These are phyloP conservation scores for Mrakia hoshinonis DNA, from an alignment of 768 basidiomycete species.

Conservation along the genomic window DNA sequence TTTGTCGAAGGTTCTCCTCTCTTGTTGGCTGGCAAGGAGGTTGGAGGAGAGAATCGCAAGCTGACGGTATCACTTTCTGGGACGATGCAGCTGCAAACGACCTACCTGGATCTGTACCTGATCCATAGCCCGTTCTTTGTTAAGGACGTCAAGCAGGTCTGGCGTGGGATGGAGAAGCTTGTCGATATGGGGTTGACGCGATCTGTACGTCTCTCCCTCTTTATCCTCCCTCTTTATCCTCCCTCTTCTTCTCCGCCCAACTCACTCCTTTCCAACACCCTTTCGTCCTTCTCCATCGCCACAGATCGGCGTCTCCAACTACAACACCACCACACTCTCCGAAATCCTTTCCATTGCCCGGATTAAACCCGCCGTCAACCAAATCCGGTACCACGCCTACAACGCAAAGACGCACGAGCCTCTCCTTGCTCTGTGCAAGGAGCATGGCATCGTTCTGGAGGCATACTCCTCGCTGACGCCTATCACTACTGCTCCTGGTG, in stretches of 20 bases:
- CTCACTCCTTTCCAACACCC: background rate
- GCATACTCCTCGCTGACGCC: conserved; percentile 24
- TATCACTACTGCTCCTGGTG: conserved; percentile 22
- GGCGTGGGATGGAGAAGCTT: conserved; percentile 20
- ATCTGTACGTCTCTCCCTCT: background rate
- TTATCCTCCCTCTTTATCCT: background rate
- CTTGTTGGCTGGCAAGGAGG: conserved; percentile 41
- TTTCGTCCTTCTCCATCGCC: background rate
- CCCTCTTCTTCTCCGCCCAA: background rate
- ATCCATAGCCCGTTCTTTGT: conserved; percentile 45
- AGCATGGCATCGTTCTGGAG: conserved; percentile 25
- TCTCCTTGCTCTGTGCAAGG: background rate
- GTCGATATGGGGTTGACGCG: conserved; percentile 18
- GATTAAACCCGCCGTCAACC: conserved; percentile 29
- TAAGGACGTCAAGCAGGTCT: background rate
- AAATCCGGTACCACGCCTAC: conserved; percentile 28
- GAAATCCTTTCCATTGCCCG: conserved; percentile 19
- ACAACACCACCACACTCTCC: background rate
- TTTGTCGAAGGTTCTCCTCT: conserved; percentile 23
- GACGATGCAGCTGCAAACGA: conserved; percentile 25
- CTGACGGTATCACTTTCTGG: too few species aligned
- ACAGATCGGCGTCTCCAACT: conserved; percentile 20
- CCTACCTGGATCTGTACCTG: conserved; percentile 54
- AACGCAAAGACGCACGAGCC: conserved; percentile 11
- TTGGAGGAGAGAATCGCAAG: too few species aligned